Base-by-base conservation (phyloP, 1,284 basidiomycete genomes). In the Leccinum subrobustum region DNA sequence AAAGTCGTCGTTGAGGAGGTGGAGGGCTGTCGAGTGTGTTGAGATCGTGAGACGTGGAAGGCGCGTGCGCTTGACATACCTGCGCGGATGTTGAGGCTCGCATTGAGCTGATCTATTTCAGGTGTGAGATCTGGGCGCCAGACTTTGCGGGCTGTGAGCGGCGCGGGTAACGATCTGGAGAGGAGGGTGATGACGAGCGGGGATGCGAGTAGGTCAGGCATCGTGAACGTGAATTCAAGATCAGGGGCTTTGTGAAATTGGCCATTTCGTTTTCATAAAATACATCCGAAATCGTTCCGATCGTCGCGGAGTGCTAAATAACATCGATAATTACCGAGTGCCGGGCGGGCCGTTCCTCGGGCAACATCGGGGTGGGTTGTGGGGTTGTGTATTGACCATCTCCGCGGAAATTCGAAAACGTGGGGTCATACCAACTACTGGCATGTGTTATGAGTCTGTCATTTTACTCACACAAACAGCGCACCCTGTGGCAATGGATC, bases 1-100 rank as follows among this genome's bases (percentile, higher is more conserved):
- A 56, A 68, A 68, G 47, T 73, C 70, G 37, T 74, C 71, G 50
- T 74, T 74, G 51, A 72, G 67, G 52, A 74, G 65, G 51, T 73
- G 68, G 14, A 75, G 64, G 18, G 48, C 70, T 69, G 53, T 2
- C 20, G 4, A 18, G 18, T 25, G 6, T 54, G 12, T 20, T 64
- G 52, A 56, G 59, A 61, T 20, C 16, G 29, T 6, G 6, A 18
- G 3, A 3, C 3, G 12, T 35, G 16, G n/a, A n/a, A 23, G 52
- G 27, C 20, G 20, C 6, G 20, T 48, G 35, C 3, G 47, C 59
- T 54, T 27, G 48, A 6, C 50, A 8, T 33, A 63, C 70, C 62
- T 55, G 61, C 67, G 3, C 60, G 65, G 35, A 72, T 37, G 50
- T 64, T 69, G 55, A 58, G 57, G 33, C 54, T 59, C 1, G 60